A percentile compares a stretch with the other conserved stretches of the same genome.
These are phyloP conservation scores for Litchi chinensis DNA, from an alignment of 345 rosid genomes.

Conservation along the genomic window DNA sequence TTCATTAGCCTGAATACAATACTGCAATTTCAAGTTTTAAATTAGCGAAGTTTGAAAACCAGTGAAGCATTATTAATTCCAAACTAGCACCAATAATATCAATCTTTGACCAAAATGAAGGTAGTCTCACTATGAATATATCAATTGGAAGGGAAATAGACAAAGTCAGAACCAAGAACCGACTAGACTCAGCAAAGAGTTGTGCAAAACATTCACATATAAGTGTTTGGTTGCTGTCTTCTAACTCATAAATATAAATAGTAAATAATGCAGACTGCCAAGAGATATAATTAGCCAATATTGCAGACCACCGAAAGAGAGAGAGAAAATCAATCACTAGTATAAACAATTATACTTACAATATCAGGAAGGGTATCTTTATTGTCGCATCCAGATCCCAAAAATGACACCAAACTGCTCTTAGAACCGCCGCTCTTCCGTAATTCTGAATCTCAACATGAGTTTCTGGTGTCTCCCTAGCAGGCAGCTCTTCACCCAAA, in stretches of 20 bases:
- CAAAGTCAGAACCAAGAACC: neutral
- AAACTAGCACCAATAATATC: neutral
- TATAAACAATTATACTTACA: conserved; percentile 56
- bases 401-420: conserved; percentile 52
- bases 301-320: conserved; percentile 1
- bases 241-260: neutral
- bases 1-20: neutral
- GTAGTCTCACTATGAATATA: neutral
- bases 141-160: neutral
- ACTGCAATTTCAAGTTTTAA: neutral
- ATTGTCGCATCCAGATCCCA: conserved; percentile 72
- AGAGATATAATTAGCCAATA: neutral
- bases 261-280: conserved; percentile 9
- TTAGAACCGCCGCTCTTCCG: conserved; percentile 40
- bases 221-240: neutral
- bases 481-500: conserved; percentile 50
- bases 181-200: neutral
- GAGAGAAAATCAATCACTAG: neutral
- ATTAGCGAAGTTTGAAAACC: neutral
- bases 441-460: conserved; percentile 33
- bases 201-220: neutral
- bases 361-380: conserved; percentile 66
- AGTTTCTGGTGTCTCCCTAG: conserved; percentile 34
- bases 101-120: neutral
- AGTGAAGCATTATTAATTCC: conserved; percentile 2